Percentiles rank a stretch among this genome's conserved stretches.
Evolutionary conservation across 768 basidiomycete species (phyloP).

Genomic region (Trametes elegans): DNA sequence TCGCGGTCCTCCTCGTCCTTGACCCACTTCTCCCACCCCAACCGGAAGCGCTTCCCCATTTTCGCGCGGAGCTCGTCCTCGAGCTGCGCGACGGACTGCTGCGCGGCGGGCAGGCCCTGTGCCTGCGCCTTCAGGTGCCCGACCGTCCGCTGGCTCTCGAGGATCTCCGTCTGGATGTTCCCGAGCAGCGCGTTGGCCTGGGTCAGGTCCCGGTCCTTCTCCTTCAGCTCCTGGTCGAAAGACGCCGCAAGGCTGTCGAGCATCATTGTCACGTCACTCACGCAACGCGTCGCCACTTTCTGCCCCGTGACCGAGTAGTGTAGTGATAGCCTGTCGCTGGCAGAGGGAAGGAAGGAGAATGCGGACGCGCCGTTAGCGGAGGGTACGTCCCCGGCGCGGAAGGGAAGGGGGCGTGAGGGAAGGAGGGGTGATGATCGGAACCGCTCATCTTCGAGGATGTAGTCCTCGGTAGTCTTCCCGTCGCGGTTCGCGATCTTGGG

Average conservation of each 20-base stretch:
- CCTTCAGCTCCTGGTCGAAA: slow-evolving; percentile 88
- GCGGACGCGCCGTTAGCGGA: slow-evolving; percentile 38
- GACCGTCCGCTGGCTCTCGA: slow-evolving; percentile 78
- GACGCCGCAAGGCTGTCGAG: slow-evolving; percentile 85
- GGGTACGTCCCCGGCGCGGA: slow-evolving; percentile 55
- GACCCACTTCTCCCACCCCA: slow-evolving; percentile 94
- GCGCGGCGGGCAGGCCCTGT: slow-evolving; percentile 60
- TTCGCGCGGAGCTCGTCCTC: slow-evolving; percentile 66
- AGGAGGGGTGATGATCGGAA: slow-evolving; percentile 90
- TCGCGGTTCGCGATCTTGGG: slow-evolving; percentile 94
- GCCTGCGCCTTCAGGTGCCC: slow-evolving; percentile 67
- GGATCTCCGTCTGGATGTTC: slow-evolving; percentile 88
- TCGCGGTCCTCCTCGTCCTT: slow-evolving; percentile 83
- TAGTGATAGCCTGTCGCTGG: slow-evolving; percentile 60
- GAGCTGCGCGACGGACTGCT: slow-evolving; percentile 55
- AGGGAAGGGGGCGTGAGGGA: slow-evolving; percentile 58
- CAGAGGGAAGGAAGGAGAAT: slow-evolving; percentile 12
- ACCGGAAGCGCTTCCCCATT: slow-evolving; percentile 78
- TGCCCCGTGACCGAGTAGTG: slow-evolving; percentile 87
- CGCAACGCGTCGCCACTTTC: slow-evolving; percentile 79
- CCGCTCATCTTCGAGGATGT: slow-evolving; percentile 97
- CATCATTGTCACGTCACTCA: slow-evolving; percentile 83
- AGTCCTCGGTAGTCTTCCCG: slow-evolving; percentile 96
- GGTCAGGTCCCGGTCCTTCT: slow-evolving; percentile 87
- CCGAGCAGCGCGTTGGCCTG: slow-evolving; percentile 85